phyloP scores from a whole-genome alignment of 1,284 basidiomycete species.

The Austroboletus sp. region DNA sequence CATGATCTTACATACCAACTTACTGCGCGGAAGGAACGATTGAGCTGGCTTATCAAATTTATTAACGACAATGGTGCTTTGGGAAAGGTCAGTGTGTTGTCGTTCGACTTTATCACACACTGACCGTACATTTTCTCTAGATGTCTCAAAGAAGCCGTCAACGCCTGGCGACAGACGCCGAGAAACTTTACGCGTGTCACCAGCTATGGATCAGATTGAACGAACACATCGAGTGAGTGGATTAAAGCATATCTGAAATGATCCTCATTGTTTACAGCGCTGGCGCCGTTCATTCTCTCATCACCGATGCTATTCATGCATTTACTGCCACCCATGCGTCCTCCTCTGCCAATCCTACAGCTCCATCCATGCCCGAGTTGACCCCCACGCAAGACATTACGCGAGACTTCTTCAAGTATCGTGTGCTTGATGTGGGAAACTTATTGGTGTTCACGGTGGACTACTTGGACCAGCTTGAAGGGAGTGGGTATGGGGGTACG shows the following conservation, averaged over 20 bases:
- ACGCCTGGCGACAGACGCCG: constrained; percentile 76
- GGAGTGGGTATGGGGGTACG: constrained; percentile 20
- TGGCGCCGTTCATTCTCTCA: constrained; percentile 48
- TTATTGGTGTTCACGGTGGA: constrained; percentile 52
- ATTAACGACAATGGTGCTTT: constrained; percentile 81
- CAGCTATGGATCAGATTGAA: constrained; percentile 85
- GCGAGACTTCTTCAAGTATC: constrained; percentile 77
- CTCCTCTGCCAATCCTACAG: constrained; percentile 19
- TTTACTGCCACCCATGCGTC: constrained; percentile 66
- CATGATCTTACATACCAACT: constrained; percentile 81
- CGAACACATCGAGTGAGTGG: constrained; percentile 54
- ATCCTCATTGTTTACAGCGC: constrained; percentile 32
- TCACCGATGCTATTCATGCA: constrained; percentile 57
- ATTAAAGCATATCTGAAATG: not conserved
- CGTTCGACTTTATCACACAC: not conserved
- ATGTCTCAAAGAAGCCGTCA: constrained; percentile 77
- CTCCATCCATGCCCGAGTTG: constrained; percentile 13
- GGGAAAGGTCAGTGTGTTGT: constrained; percentile 47
- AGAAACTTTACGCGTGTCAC: constrained; percentile 77
- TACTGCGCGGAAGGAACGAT: constrained; percentile 64
- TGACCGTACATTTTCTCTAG: constrained; percentile 35
- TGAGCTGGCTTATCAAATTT: constrained; percentile 80
- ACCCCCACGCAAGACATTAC: constrained; percentile 61
- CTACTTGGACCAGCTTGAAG: constrained; percentile 25
- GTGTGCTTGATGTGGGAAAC: constrained; percentile 55